Evolutionary conservation across 1,139 yeast species (phyloP).

Genomic region (Candida labiduridarum): DNA sequence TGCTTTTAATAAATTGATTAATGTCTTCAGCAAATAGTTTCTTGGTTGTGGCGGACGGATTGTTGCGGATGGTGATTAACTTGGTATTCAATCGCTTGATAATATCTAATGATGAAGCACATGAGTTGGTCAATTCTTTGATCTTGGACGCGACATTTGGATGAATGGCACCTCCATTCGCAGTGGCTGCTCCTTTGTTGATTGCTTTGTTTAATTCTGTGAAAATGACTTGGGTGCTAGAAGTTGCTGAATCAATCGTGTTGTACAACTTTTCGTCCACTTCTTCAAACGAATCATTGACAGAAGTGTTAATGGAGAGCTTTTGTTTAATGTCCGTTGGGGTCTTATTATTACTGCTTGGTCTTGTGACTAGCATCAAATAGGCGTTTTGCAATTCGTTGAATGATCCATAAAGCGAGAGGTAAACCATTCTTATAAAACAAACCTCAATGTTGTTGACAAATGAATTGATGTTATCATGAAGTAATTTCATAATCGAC

Average conservation of each 20-base stretch:
- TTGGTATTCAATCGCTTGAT: constrained; percentile 67
- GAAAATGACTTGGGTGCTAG: constrained; percentile 78
- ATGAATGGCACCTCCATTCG: constrained; percentile 22
- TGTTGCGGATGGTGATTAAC: constrained; percentile 53
- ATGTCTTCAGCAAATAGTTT: constrained; percentile 84
- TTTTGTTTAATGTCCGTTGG: constrained; percentile 27
- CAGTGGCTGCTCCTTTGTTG: constrained; percentile 60
- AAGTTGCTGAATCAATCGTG: constrained; percentile 72
- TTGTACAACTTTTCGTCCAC: constrained; percentile 78
- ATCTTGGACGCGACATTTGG: constrained; percentile 60
- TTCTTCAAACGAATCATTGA: constrained; percentile 38
- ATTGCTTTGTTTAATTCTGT: constrained; percentile 78
- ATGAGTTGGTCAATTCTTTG: constrained; percentile 77
- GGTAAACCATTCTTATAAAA: constrained; percentile 70
- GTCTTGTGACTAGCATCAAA: constrained; percentile 48
- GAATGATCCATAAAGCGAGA: constrained; percentile 72
- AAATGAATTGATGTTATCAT: constrained; percentile 49
- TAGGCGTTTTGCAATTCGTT: constrained; percentile 78
- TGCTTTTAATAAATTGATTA: constrained; percentile 78
- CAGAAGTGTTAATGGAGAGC: constrained; percentile 26
- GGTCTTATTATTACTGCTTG: constrained; percentile 11
- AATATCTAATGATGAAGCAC: constrained; percentile 77
- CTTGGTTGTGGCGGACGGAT: constrained; percentile 58
- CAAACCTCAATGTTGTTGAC: constrained; percentile 64
- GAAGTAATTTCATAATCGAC: constrained; percentile 50